Evolutionary conservation across 306 rosid species (phyloP).

Genomic region (Phaseolus lunatus): DNA sequence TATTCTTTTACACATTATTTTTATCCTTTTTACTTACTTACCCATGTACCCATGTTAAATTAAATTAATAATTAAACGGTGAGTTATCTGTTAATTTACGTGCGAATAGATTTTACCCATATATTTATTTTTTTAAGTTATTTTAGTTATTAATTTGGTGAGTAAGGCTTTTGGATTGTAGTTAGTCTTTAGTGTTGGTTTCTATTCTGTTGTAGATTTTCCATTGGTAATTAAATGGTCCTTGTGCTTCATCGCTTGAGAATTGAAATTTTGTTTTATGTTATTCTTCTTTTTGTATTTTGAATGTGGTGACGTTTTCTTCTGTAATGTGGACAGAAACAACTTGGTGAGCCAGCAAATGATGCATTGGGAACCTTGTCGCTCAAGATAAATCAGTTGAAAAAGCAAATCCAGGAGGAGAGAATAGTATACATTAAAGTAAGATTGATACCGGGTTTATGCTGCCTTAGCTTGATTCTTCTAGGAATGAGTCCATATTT

Average conservation of each 20-base stretch:
- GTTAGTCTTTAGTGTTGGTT: neutral
- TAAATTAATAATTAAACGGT: too few relatives aligned
- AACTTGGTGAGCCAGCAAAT: constrained; percentile 53
- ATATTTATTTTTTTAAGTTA: too few relatives aligned
- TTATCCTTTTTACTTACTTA: too few relatives aligned
- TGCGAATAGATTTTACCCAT: too few relatives aligned
- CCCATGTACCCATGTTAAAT: too few relatives aligned
- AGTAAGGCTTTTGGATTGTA: constrained; percentile 41
- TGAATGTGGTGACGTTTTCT: neutral
- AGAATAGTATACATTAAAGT: constrained; percentile 66
- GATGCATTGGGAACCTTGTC: constrained; percentile 59
- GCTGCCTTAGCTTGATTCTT: constrained; percentile 3
- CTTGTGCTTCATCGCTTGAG: constrained; percentile 15
- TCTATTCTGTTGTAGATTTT: constrained; percentile 18
- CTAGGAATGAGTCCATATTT: neutral
- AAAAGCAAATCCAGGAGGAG: constrained; percentile 79
- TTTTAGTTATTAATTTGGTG: too few relatives aligned
- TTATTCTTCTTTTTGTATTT: neutral
- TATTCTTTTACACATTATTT: too few relatives aligned
- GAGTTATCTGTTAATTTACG: too few relatives aligned
- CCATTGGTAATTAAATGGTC: neutral
- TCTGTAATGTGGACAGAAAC: constrained; percentile 49
- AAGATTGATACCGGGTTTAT: constrained; percentile 37
- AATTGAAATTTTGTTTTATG: constrained; percentile 39
- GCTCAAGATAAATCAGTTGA: constrained; percentile 71